A percentile compares a stretch with the other conserved stretches of the same genome.
phyloP scores from a whole-genome alignment of 176 grass and related monocot species.

The Avena insularis region DNA sequence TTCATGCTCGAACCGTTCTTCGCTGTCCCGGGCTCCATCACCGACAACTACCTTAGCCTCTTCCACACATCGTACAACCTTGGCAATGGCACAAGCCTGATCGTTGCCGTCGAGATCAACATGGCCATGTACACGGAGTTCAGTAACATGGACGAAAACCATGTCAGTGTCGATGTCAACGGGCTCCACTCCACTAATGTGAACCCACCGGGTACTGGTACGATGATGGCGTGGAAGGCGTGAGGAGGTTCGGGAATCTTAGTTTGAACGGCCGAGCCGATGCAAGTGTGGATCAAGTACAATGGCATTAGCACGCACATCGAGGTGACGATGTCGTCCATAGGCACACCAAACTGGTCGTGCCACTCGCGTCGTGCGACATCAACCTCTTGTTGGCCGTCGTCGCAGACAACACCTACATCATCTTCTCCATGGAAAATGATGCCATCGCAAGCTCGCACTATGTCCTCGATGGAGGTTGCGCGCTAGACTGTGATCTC shows the following conservation, averaged over 20 bases:
- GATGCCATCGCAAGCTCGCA: constrained; percentile 79
- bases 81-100: constrained; percentile 71
- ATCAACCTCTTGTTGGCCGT: constrained; percentile 53
- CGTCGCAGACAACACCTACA: constrained; percentile 56
- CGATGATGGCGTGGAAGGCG: not conserved
- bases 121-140: constrained; percentile 93
- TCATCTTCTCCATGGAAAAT: constrained; percentile 80
- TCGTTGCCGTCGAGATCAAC: constrained; percentile 83
- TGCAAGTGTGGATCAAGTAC: constrained; percentile 83
- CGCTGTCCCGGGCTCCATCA: constrained; percentile 60
- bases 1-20: constrained; percentile 59
- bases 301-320: constrained; percentile 47
- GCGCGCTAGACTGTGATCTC: constrained; percentile 50
- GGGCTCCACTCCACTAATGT: constrained; percentile 57
- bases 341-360: constrained; percentile 43
- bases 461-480: constrained; percentile 85
- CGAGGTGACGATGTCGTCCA: constrained; percentile 44
- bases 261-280: constrained; percentile 58
- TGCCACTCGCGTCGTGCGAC: constrained; percentile 58
- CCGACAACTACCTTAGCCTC: constrained; percentile 75
- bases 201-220: constrained; percentile 20
- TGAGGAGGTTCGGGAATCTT: not conserved
- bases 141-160: constrained; percentile 62
- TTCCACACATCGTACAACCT: constrained; percentile 53
- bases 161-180: constrained; percentile 46